phyloP scores from a whole-genome alignment of 2,329 filamentous ascomycete genomes.

The Penicillium sp. region DNA sequence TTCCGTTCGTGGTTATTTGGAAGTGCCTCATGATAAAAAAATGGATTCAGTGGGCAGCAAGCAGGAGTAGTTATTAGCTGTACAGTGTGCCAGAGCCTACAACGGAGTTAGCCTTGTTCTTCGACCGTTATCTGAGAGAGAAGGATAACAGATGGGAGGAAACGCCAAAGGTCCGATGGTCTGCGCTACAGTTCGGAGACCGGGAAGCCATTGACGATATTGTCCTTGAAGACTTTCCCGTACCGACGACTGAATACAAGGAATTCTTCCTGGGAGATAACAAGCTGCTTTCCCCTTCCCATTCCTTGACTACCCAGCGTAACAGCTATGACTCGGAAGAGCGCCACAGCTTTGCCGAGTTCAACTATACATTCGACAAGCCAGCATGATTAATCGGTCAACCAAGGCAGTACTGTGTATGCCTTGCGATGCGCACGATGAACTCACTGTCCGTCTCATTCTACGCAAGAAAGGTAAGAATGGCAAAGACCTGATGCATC shows the following conservation, averaged over 20 bases:
- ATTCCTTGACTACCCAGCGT: conserved; percentile 7
- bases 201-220: conserved; percentile 32
- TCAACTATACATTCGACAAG: conserved; percentile 43
- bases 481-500: conserved; percentile 44
- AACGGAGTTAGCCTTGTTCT: conserved; percentile 45
- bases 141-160: conserved; percentile 49
- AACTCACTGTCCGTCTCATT: conserved; percentile 48
- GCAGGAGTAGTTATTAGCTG: conserved; percentile 50
- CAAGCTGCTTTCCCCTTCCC: neutral
- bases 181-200: conserved; percentile 40
- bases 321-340: conserved; percentile 36
- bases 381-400: conserved; percentile 45
- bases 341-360: conserved; percentile 26
- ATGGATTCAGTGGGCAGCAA: conserved; percentile 43
- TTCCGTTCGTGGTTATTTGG: conserved; percentile 38
- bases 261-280: conserved; percentile 29
- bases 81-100: conserved; percentile 35
- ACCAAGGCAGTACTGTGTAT: conserved; percentile 49
- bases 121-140: conserved; percentile 48
- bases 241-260: conserved; percentile 33
- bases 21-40: conserved; percentile 41
- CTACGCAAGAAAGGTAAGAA: conserved; percentile 47
- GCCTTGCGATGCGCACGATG: conserved; percentile 44
- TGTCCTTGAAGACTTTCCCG: conserved; percentile 35
- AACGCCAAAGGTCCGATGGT: conserved; percentile 48